phyloP scores from a whole-genome alignment of 805 yeast species.

The Danielia reshetovae region DNA sequence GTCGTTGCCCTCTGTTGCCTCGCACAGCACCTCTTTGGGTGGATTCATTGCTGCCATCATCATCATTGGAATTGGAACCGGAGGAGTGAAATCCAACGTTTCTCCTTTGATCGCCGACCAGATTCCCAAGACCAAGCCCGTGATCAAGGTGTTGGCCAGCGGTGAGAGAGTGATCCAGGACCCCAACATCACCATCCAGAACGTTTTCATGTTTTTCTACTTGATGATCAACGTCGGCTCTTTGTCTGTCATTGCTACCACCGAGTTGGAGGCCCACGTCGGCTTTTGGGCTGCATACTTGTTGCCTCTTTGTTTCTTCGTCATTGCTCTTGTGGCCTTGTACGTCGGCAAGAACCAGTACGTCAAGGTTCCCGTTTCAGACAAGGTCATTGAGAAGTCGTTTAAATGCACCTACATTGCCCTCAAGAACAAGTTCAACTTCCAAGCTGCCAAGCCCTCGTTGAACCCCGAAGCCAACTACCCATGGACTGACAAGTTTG shows the following conservation, averaged over 20 bases:
- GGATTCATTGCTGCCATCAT: constrained; percentile 57
- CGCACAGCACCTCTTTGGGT: constrained; percentile 51
- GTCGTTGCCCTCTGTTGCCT: constrained; percentile 57
- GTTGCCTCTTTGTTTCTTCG: constrained; percentile 60
- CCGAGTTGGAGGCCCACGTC: constrained; percentile 60
- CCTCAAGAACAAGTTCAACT: constrained; percentile 43
- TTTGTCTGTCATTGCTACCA: constrained; percentile 70
- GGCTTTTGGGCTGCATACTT: constrained; percentile 76
- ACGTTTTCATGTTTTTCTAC: constrained; percentile 73
- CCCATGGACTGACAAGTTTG: constrained; percentile 66
- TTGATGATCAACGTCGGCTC: constrained; percentile 75
- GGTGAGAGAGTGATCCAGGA: constrained; percentile 47
- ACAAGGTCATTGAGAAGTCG: constrained; percentile 54
- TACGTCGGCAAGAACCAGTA: constrained; percentile 51
- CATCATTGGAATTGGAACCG: constrained; percentile 71
- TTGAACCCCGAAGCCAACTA: constrained; percentile 42
- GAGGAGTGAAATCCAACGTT: constrained; percentile 75
- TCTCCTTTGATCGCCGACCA: constrained; percentile 66
- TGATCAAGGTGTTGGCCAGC: constrained; percentile 32
- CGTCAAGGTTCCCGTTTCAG: constrained; percentile 57
- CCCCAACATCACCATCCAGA: constrained; percentile 67
- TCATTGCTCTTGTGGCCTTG: constrained; percentile 49
- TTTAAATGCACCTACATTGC: constrained; percentile 43
- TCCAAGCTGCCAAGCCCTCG: constrained; percentile 58
- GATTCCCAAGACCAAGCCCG: constrained; percentile 38